These are phyloP conservation scores for Sistotremastrum suecicum DNA, from an alignment of 768 basidiomycete genomes.

Conservation along the genomic window DNA sequence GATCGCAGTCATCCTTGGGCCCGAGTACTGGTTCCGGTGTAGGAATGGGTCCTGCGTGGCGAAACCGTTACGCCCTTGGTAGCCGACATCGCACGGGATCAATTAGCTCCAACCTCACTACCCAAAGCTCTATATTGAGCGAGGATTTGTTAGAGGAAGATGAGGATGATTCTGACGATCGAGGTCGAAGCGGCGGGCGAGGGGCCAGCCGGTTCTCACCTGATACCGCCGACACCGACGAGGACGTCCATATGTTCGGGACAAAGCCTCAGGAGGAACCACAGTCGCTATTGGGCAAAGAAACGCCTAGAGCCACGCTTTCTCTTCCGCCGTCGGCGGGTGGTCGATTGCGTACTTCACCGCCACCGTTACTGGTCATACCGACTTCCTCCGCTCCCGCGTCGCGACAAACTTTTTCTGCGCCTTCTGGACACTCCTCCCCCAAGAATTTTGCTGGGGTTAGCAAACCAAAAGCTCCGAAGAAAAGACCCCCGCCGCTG, in stretches of 20 bases:
- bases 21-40: slow-evolving; percentile 29
- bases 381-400: too few relatives aligned
- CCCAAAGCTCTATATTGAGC: slow-evolving; percentile 48
- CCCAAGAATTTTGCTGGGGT: slow-evolving; percentile 3
- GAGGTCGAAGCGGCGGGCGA: slow-evolving; percentile 1
- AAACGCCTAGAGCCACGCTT: too few relatives aligned
- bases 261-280: too few relatives aligned
- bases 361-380: too few relatives aligned
- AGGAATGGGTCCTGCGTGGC: slow-evolving; percentile 57
- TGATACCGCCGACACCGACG: too few relatives aligned
- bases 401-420: too few relatives aligned
- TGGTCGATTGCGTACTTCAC: too few relatives aligned
- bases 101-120: slow-evolving; percentile 55
- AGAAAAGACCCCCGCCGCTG: slow-evolving; percentile 47
- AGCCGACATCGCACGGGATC: slow-evolving; percentile 61
- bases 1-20: slow-evolving; percentile 24
- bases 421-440: too few relatives aligned
- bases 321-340: too few relatives aligned
- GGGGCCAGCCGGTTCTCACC: slow-evolving; percentile 1
- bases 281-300: too few relatives aligned
- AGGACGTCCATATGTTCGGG: too few relatives aligned
- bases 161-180: slow-evolving; percentile 31
- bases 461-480: slow-evolving; percentile 16
- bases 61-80: slow-evolving; percentile 36
- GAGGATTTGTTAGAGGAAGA: slow-evolving; percentile 76